Percentiles rank a stretch among this genome's conserved stretches.
Evolutionary conservation across 257 asterid genomes (phyloP).

Genomic region (Solanum paucissectum): DNA sequence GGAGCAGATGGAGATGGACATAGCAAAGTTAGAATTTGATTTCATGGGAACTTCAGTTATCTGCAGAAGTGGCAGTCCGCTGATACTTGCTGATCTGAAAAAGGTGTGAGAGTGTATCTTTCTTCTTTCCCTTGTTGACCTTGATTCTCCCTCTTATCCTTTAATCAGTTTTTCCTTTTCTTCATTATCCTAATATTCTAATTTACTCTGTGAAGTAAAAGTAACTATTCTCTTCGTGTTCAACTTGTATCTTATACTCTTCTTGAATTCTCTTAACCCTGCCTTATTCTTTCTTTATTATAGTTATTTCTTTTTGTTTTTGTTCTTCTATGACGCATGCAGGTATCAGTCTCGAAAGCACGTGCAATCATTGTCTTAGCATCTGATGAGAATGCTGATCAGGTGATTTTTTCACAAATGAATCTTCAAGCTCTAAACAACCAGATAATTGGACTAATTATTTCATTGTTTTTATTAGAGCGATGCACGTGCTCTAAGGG

Average conservation of each 20-base stretch:
- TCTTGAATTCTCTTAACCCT: neutral
- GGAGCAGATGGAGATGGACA: constrained; percentile 97
- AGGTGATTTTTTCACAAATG: constrained; percentile 32
- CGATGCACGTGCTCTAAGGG: constrained; percentile 97
- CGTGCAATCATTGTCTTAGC: constrained; percentile 93
- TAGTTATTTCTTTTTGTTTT: neutral
- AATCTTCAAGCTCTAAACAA: neutral
- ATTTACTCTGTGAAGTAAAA: neutral
- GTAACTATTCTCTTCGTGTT: neutral
- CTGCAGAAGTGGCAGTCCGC: constrained; percentile 97
- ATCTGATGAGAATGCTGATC: constrained; percentile 97
- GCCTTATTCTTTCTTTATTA: neutral
- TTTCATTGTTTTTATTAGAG: constrained; percentile 37
- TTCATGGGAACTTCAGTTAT: constrained; percentile 95
- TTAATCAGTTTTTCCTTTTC: neutral
- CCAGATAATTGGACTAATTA: neutral
- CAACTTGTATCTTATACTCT: neutral
- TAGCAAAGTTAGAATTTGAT: constrained; percentile 83
- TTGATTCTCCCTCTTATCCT: neutral
- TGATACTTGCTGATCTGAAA: constrained; percentile 90
- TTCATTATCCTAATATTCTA: neutral
- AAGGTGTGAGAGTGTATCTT: constrained; percentile 34
- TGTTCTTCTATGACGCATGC: constrained; percentile 8
- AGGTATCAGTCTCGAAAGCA: constrained; percentile 98
- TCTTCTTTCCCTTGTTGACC: neutral